These are phyloP conservation scores for Botrytis byssoidea DNA, from an alignment of 2,329 filamentous ascomycete genomes.

Conservation along the genomic window DNA sequence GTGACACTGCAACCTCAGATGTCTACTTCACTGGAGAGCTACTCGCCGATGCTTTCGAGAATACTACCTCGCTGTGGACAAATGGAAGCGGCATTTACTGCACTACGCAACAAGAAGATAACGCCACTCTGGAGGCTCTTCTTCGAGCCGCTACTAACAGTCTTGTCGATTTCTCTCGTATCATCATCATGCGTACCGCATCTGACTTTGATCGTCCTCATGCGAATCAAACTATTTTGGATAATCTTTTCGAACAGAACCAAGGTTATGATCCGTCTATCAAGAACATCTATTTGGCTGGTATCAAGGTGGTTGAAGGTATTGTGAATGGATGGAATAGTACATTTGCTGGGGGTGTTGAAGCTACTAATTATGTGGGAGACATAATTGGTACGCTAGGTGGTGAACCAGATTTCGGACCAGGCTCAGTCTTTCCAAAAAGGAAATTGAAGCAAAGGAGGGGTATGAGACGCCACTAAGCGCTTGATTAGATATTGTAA, in stretches of 20 bases:
- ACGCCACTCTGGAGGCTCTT: constrained; percentile 63
- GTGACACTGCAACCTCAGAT: constrained; percentile 66
- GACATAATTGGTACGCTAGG: constrained; percentile 69
- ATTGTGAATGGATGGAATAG: constrained; percentile 60
- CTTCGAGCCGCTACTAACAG: constrained; percentile 56
- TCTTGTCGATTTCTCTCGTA: constrained; percentile 61
- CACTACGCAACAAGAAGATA: constrained; percentile 70
- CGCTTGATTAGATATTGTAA: background rate
- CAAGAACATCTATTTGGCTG: constrained; percentile 63
- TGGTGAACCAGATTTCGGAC: constrained; percentile 40
- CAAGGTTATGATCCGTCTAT: constrained; percentile 59
- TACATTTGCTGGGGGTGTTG: constrained; percentile 56
- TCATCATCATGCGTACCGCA: constrained; percentile 65
- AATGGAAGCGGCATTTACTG: constrained; percentile 67
- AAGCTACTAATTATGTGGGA: constrained; percentile 62
- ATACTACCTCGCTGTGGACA: constrained; percentile 60
- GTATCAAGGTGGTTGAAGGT: constrained; percentile 59
- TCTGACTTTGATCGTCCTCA: constrained; percentile 70
- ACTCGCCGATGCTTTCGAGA: constrained; percentile 61
- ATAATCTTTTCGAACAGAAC: constrained; percentile 49
- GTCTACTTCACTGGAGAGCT: constrained; percentile 66
- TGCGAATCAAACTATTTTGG: constrained; percentile 51
- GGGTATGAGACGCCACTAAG: background rate
- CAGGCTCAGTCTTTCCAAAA: constrained; percentile 9
- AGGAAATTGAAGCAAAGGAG: constrained; percentile 10